Base-by-base conservation (phyloP, 192 early-diverging fungal species). In the Coemansia sp. region DNA sequence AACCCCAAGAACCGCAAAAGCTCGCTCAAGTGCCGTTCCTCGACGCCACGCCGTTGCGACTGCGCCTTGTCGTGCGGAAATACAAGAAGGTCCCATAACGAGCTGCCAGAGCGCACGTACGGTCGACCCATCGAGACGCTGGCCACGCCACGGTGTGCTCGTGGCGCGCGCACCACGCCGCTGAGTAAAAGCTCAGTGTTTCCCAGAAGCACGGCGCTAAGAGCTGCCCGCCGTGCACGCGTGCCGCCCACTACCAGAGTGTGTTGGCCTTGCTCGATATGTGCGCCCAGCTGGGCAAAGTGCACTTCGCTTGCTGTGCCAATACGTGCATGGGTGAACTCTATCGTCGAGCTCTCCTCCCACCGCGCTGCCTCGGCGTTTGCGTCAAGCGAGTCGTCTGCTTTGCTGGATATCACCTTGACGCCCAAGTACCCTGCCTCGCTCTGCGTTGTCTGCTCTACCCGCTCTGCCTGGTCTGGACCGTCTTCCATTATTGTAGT, bases 21-120 rank as follows among this genome's bases (percentile, higher is more conserved):
- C 48, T 70, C 66, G 1, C 46, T 53, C 63, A 78, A 55, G 26
- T 78, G 63, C 10, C 61, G 70, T 56, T 78, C 76, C 20, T 58
- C 56, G 9, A 78, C 47, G 36, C 70, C 70, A 23, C 70, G 70
- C 28, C 60, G 49, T 7, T 67, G 36, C 51, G 70, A 72, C 67
- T 63, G 62, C 9, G 63, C 34, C 49, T 78, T 78, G 67, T 68
- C 76, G 60, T 78, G 70, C 25, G 76, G 76, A 17, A 78, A 78
- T 0, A 78, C 64, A 46, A 78, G 44, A 56, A 65, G 51, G 26
- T 78, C 76, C 76, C 76, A 78, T 42, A 78, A 60, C 26, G 76
- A 69, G 67, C 76, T 73, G 66, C 69, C 69, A 0, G 70, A 38
- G 2, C 61, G 54, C 15, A 78, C 49, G 40, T 78, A 78, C 2